A percentile compares a stretch with the other conserved stretches of the same genome.
Conservation (phyloP, 2,329 filamentous ascomycete species). For the Teratosphaeria epicoccoides region DNA sequence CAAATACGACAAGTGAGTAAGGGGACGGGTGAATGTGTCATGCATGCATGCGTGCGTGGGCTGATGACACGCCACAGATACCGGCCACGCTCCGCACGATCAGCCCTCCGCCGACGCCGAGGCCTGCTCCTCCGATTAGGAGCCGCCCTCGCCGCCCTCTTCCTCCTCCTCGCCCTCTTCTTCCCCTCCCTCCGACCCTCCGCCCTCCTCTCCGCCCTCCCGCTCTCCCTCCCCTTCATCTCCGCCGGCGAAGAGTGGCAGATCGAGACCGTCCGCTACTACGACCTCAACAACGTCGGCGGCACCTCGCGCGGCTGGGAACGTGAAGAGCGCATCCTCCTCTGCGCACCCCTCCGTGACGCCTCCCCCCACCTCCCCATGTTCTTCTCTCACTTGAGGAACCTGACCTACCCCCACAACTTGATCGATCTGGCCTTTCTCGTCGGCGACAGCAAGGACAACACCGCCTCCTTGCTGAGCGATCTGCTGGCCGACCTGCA, state of each 20-base stretch:
- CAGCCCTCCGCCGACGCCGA: constrained; percentile 58
- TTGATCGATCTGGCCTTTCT: constrained; percentile 93
- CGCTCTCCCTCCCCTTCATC: constrained; percentile 63
- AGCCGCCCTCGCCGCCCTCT: constrained; percentile 43
- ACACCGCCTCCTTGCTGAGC: constrained; percentile 66
- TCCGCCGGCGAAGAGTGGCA: constrained; percentile 57
- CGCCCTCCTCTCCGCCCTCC: constrained; percentile 48
- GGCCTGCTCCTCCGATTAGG: constrained; percentile 61
- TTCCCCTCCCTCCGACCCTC: constrained; percentile 62
- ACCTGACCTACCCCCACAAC: constrained; percentile 94
- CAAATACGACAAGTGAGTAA: constrained; percentile 48
- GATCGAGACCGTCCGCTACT: constrained; percentile 92
- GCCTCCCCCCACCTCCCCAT: constrained; percentile 85
- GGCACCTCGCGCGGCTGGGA: constrained; percentile 93
- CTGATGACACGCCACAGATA: constrained; percentile 47
- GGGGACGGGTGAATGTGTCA: neutral
- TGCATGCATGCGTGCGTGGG: neutral
- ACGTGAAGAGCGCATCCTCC: constrained; percentile 83
- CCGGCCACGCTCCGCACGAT: constrained; percentile 66
- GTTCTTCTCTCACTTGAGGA: constrained; percentile 96
- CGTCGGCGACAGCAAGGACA: constrained; percentile 93
- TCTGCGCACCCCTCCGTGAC: constrained; percentile 90
- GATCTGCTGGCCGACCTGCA: constrained; percentile 70
- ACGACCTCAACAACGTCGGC: constrained; percentile 84
- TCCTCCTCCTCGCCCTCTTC: constrained; percentile 57